Evolutionary conservation across 495 filamentous ascomycete genomes (phyloP).

Genomic region (Arthonia radiata): DNA sequence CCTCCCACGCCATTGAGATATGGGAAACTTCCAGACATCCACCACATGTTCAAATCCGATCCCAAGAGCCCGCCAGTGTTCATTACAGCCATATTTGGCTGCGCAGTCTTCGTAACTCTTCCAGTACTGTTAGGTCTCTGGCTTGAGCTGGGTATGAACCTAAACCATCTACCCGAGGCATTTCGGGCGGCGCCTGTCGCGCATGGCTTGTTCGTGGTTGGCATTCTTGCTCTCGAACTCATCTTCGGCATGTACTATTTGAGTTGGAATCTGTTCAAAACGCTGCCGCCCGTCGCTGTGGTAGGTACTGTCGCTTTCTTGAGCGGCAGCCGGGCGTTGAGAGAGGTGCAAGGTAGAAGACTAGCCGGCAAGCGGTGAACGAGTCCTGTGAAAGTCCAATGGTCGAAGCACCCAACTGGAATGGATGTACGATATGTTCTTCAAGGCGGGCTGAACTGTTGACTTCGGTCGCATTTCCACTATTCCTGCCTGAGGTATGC

Average conservation of each 20-base stretch:
- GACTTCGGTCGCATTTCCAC: too few species aligned
- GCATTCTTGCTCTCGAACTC: conserved; percentile 62
- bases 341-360: conserved; percentile 73
- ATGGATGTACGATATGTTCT: too few species aligned
- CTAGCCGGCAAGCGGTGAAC: conserved; percentile 51
- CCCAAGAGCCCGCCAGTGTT: conserved; percentile 60
- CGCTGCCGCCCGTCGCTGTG: conserved; percentile 43
- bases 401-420: too few species aligned
- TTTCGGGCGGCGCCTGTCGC: conserved; percentile 47
- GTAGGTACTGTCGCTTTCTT: conserved; percentile 51
- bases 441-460: too few species aligned
- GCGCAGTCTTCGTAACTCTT: conserved; percentile 42
- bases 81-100: conserved; percentile 53
- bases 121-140: conserved; percentile 51
- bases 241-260: conserved; percentile 92
- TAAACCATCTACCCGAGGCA: conserved; percentile 53
- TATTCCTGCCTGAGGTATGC: too few species aligned
- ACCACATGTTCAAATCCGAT: conserved; percentile 70
- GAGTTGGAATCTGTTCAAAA: conserved; percentile 81
- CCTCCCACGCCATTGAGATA: conserved; percentile 49
- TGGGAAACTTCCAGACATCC: conserved; percentile 58
- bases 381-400: background rate
- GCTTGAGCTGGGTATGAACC: conserved; percentile 60
- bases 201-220: conserved; percentile 60
- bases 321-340: conserved; percentile 74